phyloP scores from a whole-genome alignment of 2,329 filamentous ascomycete genomes.

The Monilinia vaccinii-corymbosi region DNA sequence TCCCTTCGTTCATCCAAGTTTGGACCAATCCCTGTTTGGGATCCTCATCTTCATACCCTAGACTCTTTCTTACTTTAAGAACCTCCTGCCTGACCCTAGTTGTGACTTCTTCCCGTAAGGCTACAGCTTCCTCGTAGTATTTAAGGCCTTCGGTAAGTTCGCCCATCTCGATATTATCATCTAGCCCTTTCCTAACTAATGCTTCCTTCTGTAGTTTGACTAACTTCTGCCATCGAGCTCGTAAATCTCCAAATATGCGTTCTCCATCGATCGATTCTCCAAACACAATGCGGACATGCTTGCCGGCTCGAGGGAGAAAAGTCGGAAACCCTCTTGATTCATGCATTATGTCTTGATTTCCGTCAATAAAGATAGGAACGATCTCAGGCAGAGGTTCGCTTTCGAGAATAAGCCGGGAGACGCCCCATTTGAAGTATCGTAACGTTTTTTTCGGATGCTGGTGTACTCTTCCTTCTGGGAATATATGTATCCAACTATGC shows the following conservation, averaged over 20 bases:
- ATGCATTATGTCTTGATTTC: slow-evolving; percentile 79
- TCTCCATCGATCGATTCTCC: slow-evolving; percentile 71
- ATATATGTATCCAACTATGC: slow-evolving; percentile 86
- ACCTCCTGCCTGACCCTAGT: slow-evolving; percentile 70
- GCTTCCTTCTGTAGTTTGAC: slow-evolving; percentile 41
- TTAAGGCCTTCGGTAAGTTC: slow-evolving; percentile 57
- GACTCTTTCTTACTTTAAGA: slow-evolving; percentile 60
- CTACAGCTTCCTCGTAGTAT: slow-evolving; percentile 64
- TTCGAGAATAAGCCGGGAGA: slow-evolving; percentile 85
- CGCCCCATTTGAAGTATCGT: slow-evolving; percentile 98
- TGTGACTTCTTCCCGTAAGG: slow-evolving; percentile 72
- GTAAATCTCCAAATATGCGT: slow-evolving; percentile 65
- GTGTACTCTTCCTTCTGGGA: slow-evolving; percentile 91
- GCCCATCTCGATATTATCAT: slow-evolving; percentile 38
- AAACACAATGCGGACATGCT: slow-evolving; percentile 64
- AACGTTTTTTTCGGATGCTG: slow-evolving; percentile 71
- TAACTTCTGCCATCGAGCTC: slow-evolving; percentile 64
- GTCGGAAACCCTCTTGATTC: slow-evolving; percentile 72
- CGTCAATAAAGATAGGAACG: slow-evolving; percentile 90
- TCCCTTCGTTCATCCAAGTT: slow-evolving; percentile 55
- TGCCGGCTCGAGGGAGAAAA: slow-evolving; percentile 67
- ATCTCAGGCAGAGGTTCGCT: slow-evolving; percentile 79
- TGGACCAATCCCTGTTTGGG: slow-evolving; percentile 67
- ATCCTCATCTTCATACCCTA: slow-evolving; percentile 69
- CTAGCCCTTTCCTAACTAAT: slow-evolving; percentile 28